Percentiles rank a stretch among this genome's conserved stretches.
Conservation (phyloP, 225 moss, liverwort and hornwort genomes). For the Polytrichum formosum region DNA sequence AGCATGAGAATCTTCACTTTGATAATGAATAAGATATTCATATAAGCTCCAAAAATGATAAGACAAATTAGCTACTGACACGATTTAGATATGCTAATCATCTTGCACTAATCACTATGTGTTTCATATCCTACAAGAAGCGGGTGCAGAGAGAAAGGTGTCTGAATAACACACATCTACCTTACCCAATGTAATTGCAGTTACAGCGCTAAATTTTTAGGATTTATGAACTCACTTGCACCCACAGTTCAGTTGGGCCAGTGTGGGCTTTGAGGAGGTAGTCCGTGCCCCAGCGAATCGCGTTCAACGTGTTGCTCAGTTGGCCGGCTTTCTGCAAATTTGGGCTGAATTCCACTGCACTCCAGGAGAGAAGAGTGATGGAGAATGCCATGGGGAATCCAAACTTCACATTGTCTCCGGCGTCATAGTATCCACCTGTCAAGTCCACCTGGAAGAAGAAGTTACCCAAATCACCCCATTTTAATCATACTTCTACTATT, state of each 20-base stretch:
- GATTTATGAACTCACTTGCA: background rate
- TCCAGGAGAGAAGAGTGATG: conserved; percentile 3
- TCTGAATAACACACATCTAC: no score
- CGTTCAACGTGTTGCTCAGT: background rate
- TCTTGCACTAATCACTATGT: no score
- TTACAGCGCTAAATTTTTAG: no score
- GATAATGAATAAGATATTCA: no score
- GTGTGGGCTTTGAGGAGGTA: conserved; percentile 18
- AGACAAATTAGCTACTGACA: no score
- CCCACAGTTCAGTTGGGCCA: conserved; percentile 3
- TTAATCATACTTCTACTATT: background rate
- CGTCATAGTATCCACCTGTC: conserved; percentile 9
- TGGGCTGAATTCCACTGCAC: background rate
- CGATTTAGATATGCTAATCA: no score
- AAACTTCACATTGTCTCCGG: conserved; percentile 17
- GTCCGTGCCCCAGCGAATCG: conserved; percentile 1
- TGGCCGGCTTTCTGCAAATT: background rate
- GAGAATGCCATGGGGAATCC: conserved; percentile 14
- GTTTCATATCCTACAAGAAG: no score
- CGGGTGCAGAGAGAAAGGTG: no score
- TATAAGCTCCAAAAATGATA: no score
- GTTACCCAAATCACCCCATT: background rate
- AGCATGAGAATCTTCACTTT: no score
- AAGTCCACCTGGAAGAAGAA: background rate
- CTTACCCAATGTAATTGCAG: no score